phyloP scores from a whole-genome alignment of 345 rosid genomes.

The Corymbia maculata region DNA sequence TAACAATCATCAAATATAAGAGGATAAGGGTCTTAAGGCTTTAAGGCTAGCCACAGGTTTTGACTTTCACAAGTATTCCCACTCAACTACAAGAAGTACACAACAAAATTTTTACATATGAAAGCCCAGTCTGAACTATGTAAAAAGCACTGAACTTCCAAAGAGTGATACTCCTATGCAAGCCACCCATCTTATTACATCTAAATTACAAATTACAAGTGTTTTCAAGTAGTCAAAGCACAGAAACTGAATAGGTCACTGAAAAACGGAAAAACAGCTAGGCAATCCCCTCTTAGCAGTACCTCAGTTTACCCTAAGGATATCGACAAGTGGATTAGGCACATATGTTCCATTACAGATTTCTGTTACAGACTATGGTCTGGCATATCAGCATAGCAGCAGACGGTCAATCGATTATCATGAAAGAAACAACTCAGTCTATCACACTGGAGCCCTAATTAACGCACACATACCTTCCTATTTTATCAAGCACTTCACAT shows the following conservation, averaged over 20 bases:
- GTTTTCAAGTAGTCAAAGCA: background rate
- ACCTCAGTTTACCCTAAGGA: background rate
- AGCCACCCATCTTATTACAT: background rate
- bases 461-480: background rate
- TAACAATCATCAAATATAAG: background rate
- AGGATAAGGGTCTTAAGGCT: background rate
- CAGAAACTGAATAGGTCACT: background rate
- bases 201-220: background rate
- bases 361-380: background rate
- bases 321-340: background rate
- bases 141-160: background rate
- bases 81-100: background rate
- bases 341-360: background rate
- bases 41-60: background rate
- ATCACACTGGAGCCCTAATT: background rate
- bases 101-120: background rate
- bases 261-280: background rate
- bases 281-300: background rate
- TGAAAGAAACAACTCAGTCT: background rate
- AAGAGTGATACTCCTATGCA: background rate
- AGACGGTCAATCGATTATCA: background rate
- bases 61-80: background rate
- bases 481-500: background rate
- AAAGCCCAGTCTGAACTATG: background rate
- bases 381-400: background rate